A percentile compares a stretch with the other conserved stretches of the same genome.
Evolutionary conservation across 2,329 filamentous ascomycete species (phyloP).

Genomic region (Sporothrix schenckii): DNA sequence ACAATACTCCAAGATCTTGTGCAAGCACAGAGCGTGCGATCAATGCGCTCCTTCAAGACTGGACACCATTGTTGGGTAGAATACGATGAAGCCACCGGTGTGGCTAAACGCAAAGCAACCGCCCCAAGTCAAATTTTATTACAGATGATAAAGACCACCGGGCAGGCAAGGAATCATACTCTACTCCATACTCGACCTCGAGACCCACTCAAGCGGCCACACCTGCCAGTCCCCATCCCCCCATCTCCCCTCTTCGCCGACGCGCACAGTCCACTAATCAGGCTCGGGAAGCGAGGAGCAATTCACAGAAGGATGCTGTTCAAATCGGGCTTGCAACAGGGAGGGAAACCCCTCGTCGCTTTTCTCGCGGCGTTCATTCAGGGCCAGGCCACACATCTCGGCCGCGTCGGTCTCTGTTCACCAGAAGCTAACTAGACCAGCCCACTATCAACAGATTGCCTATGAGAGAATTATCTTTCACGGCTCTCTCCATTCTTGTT

Average conservation of each 20-base stretch:
- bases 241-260: slow-evolving; percentile 9
- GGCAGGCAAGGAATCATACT: slow-evolving; percentile 17
- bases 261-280: slow-evolving; percentile 33
- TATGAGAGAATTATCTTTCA: slow-evolving; percentile 28
- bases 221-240: slow-evolving; percentile 26
- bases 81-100: background rate
- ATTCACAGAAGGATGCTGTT: slow-evolving; percentile 9
- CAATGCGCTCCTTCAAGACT: background rate
- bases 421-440: background rate
- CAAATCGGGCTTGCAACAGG: slow-evolving; percentile 8
- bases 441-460: slow-evolving; percentile 30
- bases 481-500: slow-evolving; percentile 17
- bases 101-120: background rate
- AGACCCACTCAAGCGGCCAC: slow-evolving; percentile 33
- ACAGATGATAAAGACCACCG: slow-evolving; percentile 8
- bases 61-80: slow-evolving; percentile 3
- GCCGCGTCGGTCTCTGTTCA: slow-evolving; percentile 26
- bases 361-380: slow-evolving; percentile 35
- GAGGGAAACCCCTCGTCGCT: slow-evolving; percentile 8
- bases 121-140: slow-evolving; percentile 5
- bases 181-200: slow-evolving; percentile 4
- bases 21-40: slow-evolving; percentile 13
- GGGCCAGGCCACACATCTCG: slow-evolving; percentile 27
- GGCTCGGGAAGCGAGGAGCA: slow-evolving; percentile 32
- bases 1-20: slow-evolving; percentile 18